Evolutionary conservation across 805 yeast species (phyloP), one percentile per base, ranked within the genome.

Genomic region (Yarrowia sp.): DNA sequence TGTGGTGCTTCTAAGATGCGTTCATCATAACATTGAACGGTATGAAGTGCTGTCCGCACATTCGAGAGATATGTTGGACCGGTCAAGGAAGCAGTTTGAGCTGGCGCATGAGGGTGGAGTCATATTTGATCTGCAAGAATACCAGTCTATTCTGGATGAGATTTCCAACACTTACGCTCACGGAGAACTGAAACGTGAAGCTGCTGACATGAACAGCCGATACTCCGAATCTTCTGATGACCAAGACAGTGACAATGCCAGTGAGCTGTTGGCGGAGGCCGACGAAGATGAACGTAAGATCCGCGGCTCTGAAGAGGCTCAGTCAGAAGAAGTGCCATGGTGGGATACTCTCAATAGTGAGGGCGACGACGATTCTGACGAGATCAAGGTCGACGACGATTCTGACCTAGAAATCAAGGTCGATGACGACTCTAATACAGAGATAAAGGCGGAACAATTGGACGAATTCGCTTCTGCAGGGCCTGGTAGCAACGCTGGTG

Each of bases 281-380:
- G 33, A 12, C 2, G 55, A 9, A 19, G n/a, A 34, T 15, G 34
- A 13, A 10, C n/a, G n/a, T 15, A 34, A 19, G 12, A 24, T 4
- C 30, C 3, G 30, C 30, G 6, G 30, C 6, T 24, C 30, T 24
- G 30, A 24, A 24, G 30, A 24, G 30, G 30, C 30, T 34, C 42
- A 2, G 7, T 19, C 60, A 9, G 60, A 38, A 10, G 46, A 14
- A 9, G 61, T 40, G 6, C 61, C 61, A 15, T 55, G 61, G 61
- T 55, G 61, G 61, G 61, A 55, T n/a, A 39, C 36, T 2, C 46
- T 55, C 38, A 36, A 53, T 40, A 53, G 60, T 40, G 60, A 36
- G 13, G 43, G 43, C 7, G 34, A 19, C 7, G 42, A 14, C 6
- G 15, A 20, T 2, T 38, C 15, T 5, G 61, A 55, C 15, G 38